A percentile compares a stretch with the other conserved stretches of the same genome.
phyloP scores from a whole-genome alignment of 2,329 filamentous ascomycete species.

The Aureobasidium sp. region DNA sequence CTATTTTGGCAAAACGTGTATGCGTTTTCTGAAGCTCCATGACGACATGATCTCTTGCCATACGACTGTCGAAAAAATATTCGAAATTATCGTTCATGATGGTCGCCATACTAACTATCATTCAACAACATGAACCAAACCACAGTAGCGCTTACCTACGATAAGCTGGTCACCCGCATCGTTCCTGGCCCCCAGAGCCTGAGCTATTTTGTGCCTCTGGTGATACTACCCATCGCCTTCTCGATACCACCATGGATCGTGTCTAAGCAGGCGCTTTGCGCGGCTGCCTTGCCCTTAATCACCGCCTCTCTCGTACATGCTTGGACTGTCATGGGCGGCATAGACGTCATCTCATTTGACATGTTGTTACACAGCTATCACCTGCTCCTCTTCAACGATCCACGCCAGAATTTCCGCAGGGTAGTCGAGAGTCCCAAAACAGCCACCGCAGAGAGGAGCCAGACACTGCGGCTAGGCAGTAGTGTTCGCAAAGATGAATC shows the following conservation, averaged over 20 bases:
- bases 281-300: conserved; percentile 24
- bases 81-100: background rate
- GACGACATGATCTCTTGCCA: conserved; percentile 3
- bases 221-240: conserved; percentile 24
- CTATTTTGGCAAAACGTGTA: background rate
- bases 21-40: background rate
- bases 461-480: conserved; percentile 6
- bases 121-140: background rate
- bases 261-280: conserved; percentile 12
- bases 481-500: background rate
- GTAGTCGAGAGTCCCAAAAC: background rate
- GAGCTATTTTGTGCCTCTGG: conserved; percentile 24
- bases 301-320: conserved; percentile 22
- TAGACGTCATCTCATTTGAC: conserved; percentile 27
- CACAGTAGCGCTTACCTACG: conserved; percentile 17
- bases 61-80: background rate
- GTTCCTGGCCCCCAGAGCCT: conserved; percentile 25
- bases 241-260: conserved; percentile 21
- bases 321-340: conserved; percentile 24
- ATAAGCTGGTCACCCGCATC: conserved; percentile 22
- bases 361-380: conserved; percentile 23
- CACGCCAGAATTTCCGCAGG: conserved; percentile 22
- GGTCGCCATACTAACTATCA: background rate
- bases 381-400: conserved; percentile 25
- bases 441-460: background rate